phyloP scores from a whole-genome alignment of 108 stramenopile genomes.

The Skeletonema marinoi region DNA sequence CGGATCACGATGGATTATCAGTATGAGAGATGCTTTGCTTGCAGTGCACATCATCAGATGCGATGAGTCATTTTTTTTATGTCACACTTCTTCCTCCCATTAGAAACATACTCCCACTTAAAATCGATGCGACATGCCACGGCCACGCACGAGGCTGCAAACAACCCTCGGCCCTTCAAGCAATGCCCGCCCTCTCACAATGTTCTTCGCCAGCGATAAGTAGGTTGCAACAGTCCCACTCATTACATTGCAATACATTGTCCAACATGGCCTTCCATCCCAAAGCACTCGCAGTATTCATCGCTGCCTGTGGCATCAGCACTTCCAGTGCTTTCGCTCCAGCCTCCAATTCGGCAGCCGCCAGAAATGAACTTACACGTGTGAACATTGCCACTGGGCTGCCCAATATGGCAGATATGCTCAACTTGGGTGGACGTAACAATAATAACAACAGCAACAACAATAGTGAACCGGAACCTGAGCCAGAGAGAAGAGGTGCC shows the following conservation, averaged over 20 bases:
- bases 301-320: slow-evolving; percentile 9
- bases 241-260: background rate
- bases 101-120: background rate
- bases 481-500: slow-evolving; percentile 7
- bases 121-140: background rate
- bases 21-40: no score
- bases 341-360: slow-evolving; percentile 4
- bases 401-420: slow-evolving; percentile 14
- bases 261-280: slow-evolving; percentile 23
- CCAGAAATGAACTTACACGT: slow-evolving; percentile 12
- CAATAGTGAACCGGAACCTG: background rate
- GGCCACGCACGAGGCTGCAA: background rate
- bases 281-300: slow-evolving; percentile 22
- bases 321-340: slow-evolving; percentile 20
- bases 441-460: slow-evolving; percentile 9
- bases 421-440: slow-evolving; percentile 5
- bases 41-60: no score
- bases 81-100: no score
- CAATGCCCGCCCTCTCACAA: background rate
- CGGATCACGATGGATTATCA: no score
- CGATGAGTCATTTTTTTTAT: no score
- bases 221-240: background rate
- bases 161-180: background rate
- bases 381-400: slow-evolving; percentile 37
- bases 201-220: background rate